Conservation (phyloP, 495 filamentous ascomycete genomes). For the Cenococcum geophilum region DNA sequence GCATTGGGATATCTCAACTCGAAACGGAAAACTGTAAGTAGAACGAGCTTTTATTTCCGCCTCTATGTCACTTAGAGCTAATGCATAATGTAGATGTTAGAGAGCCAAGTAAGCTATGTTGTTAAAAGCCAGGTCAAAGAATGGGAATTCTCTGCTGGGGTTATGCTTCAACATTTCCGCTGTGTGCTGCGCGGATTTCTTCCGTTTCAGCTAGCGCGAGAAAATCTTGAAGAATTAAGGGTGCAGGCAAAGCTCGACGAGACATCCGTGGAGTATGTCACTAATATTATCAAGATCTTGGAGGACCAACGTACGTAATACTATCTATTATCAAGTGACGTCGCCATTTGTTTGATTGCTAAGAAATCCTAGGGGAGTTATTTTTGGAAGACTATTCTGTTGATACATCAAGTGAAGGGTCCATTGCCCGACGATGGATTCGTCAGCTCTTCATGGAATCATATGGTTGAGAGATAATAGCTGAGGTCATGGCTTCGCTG, state of each 20-base stretch:
- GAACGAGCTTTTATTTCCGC: too few relatives aligned
- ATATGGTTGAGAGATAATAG: conserved; percentile 2
- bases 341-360: not conserved
- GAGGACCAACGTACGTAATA: conserved; percentile 2
- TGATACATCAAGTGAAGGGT: not conserved
- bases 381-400: too few relatives aligned
- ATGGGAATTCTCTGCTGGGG: conserved; percentile 14
- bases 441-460: conserved; percentile 11
- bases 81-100: conserved; percentile 10
- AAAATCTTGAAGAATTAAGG: conserved; percentile 20
- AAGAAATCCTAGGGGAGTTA: too few relatives aligned
- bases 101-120: conserved; percentile 19
- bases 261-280: conserved; percentile 10
- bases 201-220: conserved; percentile 25
- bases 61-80: not conserved
- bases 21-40: conserved; percentile 27
- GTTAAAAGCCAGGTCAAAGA: conserved; percentile 23
- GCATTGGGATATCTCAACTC: conserved; percentile 24
- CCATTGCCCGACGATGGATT: conserved; percentile 5
- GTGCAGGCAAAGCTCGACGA: conserved; percentile 11
- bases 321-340: not conserved
- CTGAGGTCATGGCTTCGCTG: not conserved
- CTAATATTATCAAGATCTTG: conserved; percentile 5
- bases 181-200: conserved; percentile 17
- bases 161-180: conserved; percentile 22